Evolutionary conservation across 2,329 filamentous ascomycete species (phyloP).

Genomic region (Teratosphaeria epicoccoides): DNA sequence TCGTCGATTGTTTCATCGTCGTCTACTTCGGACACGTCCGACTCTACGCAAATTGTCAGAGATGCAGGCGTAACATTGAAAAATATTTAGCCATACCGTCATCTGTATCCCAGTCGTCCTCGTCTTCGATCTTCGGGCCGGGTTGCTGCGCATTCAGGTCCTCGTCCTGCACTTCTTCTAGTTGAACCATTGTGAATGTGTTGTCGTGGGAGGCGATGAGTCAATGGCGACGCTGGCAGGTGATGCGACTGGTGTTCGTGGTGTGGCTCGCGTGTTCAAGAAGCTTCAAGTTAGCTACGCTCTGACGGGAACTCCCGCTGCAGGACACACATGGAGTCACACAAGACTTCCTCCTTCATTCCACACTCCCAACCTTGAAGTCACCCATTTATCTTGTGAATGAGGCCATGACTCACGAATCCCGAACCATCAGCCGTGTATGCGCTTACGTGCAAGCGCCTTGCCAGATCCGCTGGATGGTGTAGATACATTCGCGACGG

Average conservation of each 20-base stretch:
- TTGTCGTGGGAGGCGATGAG: neutral
- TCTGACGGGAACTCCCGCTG: too few species aligned
- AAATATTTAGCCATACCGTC: conserved; percentile 53
- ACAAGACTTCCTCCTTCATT: too few species aligned
- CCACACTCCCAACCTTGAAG: too few species aligned
- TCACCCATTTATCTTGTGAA: too few species aligned
- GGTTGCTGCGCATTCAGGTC: conserved; percentile 68
- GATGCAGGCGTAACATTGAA: neutral
- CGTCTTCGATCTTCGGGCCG: conserved; percentile 51
- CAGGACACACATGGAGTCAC: too few species aligned
- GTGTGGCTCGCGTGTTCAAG: neutral
- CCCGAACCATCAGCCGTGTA: too few species aligned
- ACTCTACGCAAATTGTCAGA: conserved; percentile 44
- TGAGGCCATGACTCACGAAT: too few species aligned
- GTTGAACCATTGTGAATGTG: conserved; percentile 69
- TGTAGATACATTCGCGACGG: too few species aligned
- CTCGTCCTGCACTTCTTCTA: conserved; percentile 94
- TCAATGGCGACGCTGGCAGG: neutral
- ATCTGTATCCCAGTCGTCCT: conserved; percentile 81
- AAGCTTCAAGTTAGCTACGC: neutral
- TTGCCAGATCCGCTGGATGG: too few species aligned
- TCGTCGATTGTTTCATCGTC: conserved; percentile 49
- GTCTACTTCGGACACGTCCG: conserved; percentile 60
- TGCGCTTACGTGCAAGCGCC: too few species aligned
- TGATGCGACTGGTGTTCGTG: neutral